These are phyloP conservation scores for Tuctoria greenei DNA, from an alignment of 176 grass and related monocot genomes.

Conservation along the genomic window DNA sequence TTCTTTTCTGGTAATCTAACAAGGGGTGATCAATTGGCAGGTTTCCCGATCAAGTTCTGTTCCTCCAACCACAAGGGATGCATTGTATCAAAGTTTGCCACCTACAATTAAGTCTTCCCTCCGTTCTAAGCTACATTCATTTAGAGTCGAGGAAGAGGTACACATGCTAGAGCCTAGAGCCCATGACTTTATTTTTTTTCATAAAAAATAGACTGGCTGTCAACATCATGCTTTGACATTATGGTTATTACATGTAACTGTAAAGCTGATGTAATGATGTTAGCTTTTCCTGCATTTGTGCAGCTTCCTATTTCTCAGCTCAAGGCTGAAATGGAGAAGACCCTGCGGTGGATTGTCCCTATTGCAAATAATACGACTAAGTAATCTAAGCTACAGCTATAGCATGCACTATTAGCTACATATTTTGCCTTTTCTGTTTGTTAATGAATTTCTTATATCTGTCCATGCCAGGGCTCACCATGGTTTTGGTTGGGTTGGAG, in stretches of 20 bases:
- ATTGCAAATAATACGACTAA: constrained; percentile 93
- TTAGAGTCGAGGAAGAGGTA: constrained; percentile 89
- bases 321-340: constrained; percentile 97
- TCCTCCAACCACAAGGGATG: constrained; percentile 87
- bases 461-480: constrained; percentile 68
- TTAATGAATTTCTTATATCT: constrained; percentile 31
- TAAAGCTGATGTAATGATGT: constrained; percentile 31
- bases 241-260: constrained; percentile 13
- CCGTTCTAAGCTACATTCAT: constrained; percentile 64
- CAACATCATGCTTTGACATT: constrained; percentile 3
- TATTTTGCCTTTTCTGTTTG: constrained; percentile 7
- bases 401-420: constrained; percentile 31
- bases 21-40: constrained; percentile 30
- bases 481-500: constrained; percentile 89
- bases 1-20: constrained; percentile 42
- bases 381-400: constrained; percentile 52
- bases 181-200: neutral
- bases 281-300: constrained; percentile 32
- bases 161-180: constrained; percentile 23
- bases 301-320: constrained; percentile 77
- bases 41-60: constrained; percentile 84
- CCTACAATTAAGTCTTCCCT: constrained; percentile 77
- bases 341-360: constrained; percentile 75
- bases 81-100: constrained; percentile 89
- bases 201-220: constrained; percentile 16